Conservation (phyloP, 2,329 filamentous ascomycete species). For the Fusarium lateritium region DNA sequence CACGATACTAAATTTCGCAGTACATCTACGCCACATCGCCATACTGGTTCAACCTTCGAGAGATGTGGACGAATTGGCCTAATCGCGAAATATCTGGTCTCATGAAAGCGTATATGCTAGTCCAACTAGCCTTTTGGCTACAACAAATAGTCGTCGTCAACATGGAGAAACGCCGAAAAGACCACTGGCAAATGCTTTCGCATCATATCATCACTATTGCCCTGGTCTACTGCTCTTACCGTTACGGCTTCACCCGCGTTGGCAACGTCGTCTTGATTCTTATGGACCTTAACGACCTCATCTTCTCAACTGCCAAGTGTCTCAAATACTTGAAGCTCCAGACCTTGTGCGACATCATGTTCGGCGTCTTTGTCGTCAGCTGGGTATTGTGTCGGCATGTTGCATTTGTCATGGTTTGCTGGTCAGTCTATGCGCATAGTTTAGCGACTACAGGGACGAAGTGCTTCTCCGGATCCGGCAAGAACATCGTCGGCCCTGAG, state of each 20-base stretch:
- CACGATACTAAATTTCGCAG: slow-evolving; percentile 59
- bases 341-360: slow-evolving; percentile 83
- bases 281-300: slow-evolving; percentile 90
- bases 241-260: slow-evolving; percentile 87
- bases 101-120: slow-evolving; percentile 90
- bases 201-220: slow-evolving; percentile 92
- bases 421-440: slow-evolving; percentile 67
- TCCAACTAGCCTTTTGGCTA: slow-evolving; percentile 92
- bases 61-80: slow-evolving; percentile 90
- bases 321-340: slow-evolving; percentile 89
- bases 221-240: slow-evolving; percentile 86
- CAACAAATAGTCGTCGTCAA: slow-evolving; percentile 95
- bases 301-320: slow-evolving; percentile 82
- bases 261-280: slow-evolving; percentile 90
- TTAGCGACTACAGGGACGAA: slow-evolving; percentile 61
- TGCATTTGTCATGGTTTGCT: slow-evolving; percentile 83
- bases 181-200: slow-evolving; percentile 94
- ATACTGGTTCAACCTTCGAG: slow-evolving; percentile 82
- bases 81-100: slow-evolving; percentile 79
- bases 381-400: slow-evolving; percentile 90
- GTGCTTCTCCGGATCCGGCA: slow-evolving; percentile 76
- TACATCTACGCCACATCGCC: slow-evolving; percentile 84
- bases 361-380: slow-evolving; percentile 87
- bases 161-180: slow-evolving; percentile 93
- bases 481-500: slow-evolving; percentile 68